These are phyloP conservation scores for Neoscytalidium dimidiatum DNA, from an alignment of 2,329 filamentous ascomycete species.

Conservation along the genomic window DNA sequence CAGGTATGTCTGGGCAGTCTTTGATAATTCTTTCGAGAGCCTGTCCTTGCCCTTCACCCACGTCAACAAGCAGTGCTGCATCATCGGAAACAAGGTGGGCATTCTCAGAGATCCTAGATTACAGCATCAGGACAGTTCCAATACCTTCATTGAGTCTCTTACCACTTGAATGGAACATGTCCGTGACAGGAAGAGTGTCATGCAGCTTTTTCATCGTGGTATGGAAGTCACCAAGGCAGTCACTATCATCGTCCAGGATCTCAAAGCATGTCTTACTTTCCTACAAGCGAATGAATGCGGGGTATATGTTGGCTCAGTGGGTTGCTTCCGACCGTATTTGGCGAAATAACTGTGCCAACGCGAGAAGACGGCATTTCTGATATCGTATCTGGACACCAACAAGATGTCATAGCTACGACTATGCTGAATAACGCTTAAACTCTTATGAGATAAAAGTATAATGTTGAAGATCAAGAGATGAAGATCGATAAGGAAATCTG, in stretches of 20 bases:
- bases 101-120: neutral
- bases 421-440: no score
- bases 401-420: neutral
- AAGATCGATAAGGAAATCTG: no score
- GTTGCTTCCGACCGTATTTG: conserved; percentile 1
- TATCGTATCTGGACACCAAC: neutral
- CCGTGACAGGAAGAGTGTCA: neutral
- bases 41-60: conserved; percentile 45
- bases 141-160: neutral
- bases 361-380: neutral
- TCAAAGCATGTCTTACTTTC: neutral
- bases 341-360: neutral
- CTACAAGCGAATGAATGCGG: neutral
- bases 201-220: neutral
- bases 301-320: neutral
- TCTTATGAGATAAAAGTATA: no score
- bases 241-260: neutral
- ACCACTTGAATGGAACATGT: neutral
- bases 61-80: conserved; percentile 40
- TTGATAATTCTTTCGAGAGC: conserved; percentile 36
- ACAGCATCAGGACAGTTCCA: neutral
- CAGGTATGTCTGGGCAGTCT: conserved; percentile 35
- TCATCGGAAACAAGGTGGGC: neutral
- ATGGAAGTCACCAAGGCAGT: neutral
- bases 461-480: no score